A percentile compares a stretch with the other conserved stretches of the same genome.
Conservation (phyloP, 352 stramenopile species). For the Phytophthora hybrid region DNA sequence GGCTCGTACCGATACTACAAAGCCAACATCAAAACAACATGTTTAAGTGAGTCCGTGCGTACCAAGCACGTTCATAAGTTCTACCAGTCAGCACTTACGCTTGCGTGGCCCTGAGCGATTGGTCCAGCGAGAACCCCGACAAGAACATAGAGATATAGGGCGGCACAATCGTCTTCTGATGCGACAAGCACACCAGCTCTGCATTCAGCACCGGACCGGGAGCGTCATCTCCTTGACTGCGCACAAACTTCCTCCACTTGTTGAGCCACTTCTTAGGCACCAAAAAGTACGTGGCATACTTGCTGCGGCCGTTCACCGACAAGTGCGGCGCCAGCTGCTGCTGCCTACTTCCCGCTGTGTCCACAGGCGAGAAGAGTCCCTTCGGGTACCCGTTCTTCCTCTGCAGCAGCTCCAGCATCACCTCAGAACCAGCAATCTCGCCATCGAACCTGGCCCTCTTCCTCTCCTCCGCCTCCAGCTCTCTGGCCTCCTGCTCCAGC, state of each 20-base stretch:
- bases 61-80: not conserved
- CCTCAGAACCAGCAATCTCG: slow-evolving; percentile 69
- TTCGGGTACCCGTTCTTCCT: slow-evolving; percentile 85
- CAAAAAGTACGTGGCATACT: slow-evolving; percentile 74
- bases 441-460: slow-evolving; percentile 71
- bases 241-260: slow-evolving; percentile 82
- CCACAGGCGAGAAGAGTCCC: slow-evolving; percentile 73
- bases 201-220: slow-evolving; percentile 84
- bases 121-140: slow-evolving; percentile 80
- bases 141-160: slow-evolving; percentile 90
- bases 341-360: slow-evolving; percentile 22
- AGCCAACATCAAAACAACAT: not conserved
- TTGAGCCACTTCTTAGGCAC: slow-evolving; percentile 89
- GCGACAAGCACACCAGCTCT: slow-evolving; percentile 81
- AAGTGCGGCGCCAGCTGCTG: slow-evolving; percentile 58
- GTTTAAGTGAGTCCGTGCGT: not conserved
- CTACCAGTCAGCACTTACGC: slow-evolving; percentile 46
- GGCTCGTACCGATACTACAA: slow-evolving; percentile 54
- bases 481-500: slow-evolving; percentile 58
- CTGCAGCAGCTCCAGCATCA: slow-evolving; percentile 74
- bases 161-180: slow-evolving; percentile 82
- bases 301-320: slow-evolving; percentile 57
- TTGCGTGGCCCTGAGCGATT: slow-evolving; percentile 80
- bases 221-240: slow-evolving; percentile 59
- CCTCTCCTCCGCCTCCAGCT: slow-evolving; percentile 60